Evolutionary conservation across 23 red algal genomes (phyloP).

Genomic region (Pyropia haitanensis): DNA sequence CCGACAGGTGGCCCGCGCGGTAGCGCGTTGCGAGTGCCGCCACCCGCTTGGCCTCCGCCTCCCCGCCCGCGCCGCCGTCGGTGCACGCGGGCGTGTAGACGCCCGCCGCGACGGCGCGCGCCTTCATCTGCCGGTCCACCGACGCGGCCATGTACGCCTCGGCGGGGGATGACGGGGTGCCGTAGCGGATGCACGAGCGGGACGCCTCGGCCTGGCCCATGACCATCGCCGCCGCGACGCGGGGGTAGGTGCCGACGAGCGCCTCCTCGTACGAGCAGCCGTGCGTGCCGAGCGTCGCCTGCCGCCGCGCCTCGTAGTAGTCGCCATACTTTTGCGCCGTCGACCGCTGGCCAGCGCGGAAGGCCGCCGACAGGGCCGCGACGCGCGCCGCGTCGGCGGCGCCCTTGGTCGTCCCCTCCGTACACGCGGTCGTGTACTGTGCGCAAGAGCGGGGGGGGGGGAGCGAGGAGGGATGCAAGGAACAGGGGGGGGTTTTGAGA

Average conservation of each 20-base stretch:
- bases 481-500: no score
- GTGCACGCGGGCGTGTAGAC: slow-evolving; percentile 29
- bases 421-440: slow-evolving; percentile 17
- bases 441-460: no score
- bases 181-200: slow-evolving; percentile 29
- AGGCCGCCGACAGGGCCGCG: slow-evolving; percentile 17
- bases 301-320: slow-evolving; percentile 25
- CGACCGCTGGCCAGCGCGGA: slow-evolving; percentile 34
- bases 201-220: slow-evolving; percentile 23
- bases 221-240: slow-evolving; percentile 6
- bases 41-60: slow-evolving; percentile 35
- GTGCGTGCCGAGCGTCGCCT: slow-evolving; percentile 24
- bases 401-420: slow-evolving; percentile 26
- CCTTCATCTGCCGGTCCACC: slow-evolving; percentile 31
- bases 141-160: slow-evolving; percentile 54
- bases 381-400: slow-evolving; percentile 30
- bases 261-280: slow-evolving; percentile 49
- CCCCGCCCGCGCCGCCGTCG: slow-evolving; percentile 18
- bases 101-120: slow-evolving; percentile 4
- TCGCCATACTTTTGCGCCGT: slow-evolving; percentile 16
- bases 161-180: neutral
- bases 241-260: slow-evolving; percentile 4
- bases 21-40: slow-evolving; percentile 12
- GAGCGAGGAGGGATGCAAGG: no score
- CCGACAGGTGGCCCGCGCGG: slow-evolving; percentile 13